phyloP scores from a whole-genome alignment of 2,329 filamentous ascomycete genomes.

The Stagonosporopsis tanaceti region DNA sequence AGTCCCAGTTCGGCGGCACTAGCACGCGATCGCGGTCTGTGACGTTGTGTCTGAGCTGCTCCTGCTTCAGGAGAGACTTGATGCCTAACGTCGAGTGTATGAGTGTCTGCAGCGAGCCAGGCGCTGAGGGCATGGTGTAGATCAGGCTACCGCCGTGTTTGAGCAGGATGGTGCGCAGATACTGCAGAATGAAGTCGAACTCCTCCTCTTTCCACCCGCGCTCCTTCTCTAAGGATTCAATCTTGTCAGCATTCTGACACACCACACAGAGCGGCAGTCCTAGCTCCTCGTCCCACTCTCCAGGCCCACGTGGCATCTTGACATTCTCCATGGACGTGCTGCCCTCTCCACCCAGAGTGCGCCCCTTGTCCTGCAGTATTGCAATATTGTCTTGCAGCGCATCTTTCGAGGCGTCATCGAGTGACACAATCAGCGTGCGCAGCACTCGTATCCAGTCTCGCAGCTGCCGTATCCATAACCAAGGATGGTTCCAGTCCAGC shows the following conservation, averaged over 20 bases:
- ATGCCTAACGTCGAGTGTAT: constrained; percentile 88
- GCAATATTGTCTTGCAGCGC: constrained; percentile 87
- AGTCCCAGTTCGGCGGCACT: constrained; percentile 97
- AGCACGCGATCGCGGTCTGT: constrained; percentile 94
- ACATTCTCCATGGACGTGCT: constrained; percentile 42
- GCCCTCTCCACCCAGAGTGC: constrained; percentile 36
- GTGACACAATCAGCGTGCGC: constrained; percentile 75
- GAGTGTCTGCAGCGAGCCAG: constrained; percentile 79
- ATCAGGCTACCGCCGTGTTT: constrained; percentile 71
- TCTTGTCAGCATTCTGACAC: constrained; percentile 94
- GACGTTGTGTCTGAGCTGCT: constrained; percentile 70
- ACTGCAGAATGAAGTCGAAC: constrained; percentile 95
- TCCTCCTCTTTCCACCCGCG: constrained; percentile 94
- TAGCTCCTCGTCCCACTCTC: constrained; percentile 91
- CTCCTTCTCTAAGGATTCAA: constrained; percentile 88
- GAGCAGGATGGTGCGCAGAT: constrained; percentile 85
- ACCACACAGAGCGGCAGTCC: constrained; percentile 90
- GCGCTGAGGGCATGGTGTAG: constrained; percentile 59
- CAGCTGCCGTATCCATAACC: constrained; percentile 88
- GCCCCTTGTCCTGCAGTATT: constrained; percentile 71
- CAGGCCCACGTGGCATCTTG: constrained; percentile 79
- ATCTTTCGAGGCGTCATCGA: constrained; percentile 78
- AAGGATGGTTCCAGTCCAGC: constrained; percentile 95
- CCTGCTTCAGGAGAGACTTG: constrained; percentile 73
- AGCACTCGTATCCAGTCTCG: constrained; percentile 89